Evolutionary conservation across 345 rosid genomes (phyloP), one percentile per base, ranked within the genome.

Genomic region (Cochlearia excelsa): DNA sequence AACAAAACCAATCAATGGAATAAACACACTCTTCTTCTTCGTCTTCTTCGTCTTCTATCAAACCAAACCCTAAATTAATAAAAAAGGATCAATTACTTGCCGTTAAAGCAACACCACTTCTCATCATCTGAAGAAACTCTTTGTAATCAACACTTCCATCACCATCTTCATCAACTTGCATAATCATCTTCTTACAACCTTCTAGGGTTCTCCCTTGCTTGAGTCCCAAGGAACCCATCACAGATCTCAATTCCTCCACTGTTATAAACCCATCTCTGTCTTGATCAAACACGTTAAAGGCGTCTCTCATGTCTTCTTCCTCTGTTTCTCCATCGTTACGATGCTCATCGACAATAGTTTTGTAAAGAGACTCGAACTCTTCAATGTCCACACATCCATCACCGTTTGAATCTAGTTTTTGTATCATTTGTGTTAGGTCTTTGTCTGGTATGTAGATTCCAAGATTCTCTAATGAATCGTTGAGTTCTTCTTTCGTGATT

Each of bases 61-160:
- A 65, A 59, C 3, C 7, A 30, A 61, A 61, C n/a, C 59, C 66
- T 46, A 61, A 2, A 16, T 35, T 26, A 62, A 49, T 37, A 5
- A 37, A 37, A 37, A 62, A 16, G 23, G 27, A 44, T 72, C 34
- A 78, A 47, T 50, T 34, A 46, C 5, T 69, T 52, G 16, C 68
- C 60, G 9, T 68, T 72, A 16, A 65, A 38, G 4, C 68, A 16
- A 16, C 68, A 55, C 65, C 56, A 30, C 73, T 69, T 63, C 57
- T 73, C 77, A 73, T 73, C 77, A 73, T 73, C 35, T 73, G 77
- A 45, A 62, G 49, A 52, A 73, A 73, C 69, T 73, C 77, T 23
- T 50, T 67, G 47, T 67, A 73, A 46, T 63, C 52, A 30, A 73
- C 73, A 59, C 64, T 68, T 28, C 74, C 77, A 59, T 74, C 78